Evolutionary conservation across 2,329 filamentous ascomycete species (phyloP), one percentile per base, ranked within the genome.

Genomic region (Paracoccidioides brasiliensis): DNA sequence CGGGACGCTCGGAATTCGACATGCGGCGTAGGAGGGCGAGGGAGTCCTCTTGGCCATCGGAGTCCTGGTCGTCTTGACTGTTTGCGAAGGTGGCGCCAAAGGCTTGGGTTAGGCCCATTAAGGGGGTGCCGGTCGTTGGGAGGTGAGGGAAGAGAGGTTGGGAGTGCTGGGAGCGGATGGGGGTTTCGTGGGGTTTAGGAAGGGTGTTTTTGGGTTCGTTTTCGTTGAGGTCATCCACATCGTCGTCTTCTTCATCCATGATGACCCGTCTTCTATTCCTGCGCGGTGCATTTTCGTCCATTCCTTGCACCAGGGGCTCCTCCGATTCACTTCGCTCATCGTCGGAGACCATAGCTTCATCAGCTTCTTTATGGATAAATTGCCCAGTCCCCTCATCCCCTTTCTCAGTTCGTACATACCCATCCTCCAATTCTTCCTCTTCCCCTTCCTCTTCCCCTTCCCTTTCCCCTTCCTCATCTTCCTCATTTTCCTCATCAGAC

Each of bases 61-160:
- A 22, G 22, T 22, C 1, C 22, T 22, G 22, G 14, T 70, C 69
- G 2, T 68, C 67, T 51, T 78, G 71, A 57, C 76, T 74, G 41
- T 80, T 82, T 50, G 87, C 89, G 82, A 96, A 86, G 0, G 90
- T 95, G 10, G 88, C 88, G 4, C 86, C 87, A 66, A 95, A 96
- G 59, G 93, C 91, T 64, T 95, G 90, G 0, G 89, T 94, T 46
- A 95, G 77, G 8, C 88, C 86, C 44, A 95, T 68, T 5, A 75
- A 70, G 53, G 72, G 64, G 43, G 69, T 66, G 12, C 35, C 32
- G 48, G 66, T 67, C 57, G 64, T 75, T 64, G 83, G 80, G 22
- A 88, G 71, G 1, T 83, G 84, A 3, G 85, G 85, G 56, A 88
- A 86, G 14, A 76, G 80, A 3, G 83, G 84, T 10, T 70, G 66